Base-by-base conservation (phyloP, 495 filamentous ascomycete species). In the Ascodesmis nigricans region DNA sequence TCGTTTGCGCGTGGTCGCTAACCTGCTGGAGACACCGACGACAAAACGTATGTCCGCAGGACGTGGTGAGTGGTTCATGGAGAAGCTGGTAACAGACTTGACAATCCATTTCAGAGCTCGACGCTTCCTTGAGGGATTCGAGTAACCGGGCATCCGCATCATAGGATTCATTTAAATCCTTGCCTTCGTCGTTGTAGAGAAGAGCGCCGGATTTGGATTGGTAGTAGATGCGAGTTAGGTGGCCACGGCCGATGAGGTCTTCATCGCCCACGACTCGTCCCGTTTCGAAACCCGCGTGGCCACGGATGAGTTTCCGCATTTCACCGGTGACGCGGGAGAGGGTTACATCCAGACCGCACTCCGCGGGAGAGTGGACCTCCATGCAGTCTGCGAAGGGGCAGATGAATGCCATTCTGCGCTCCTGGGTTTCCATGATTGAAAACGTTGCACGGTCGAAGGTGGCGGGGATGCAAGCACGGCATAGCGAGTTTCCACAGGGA, bases 1-100 rank as follows among this genome's bases (percentile, higher is more conserved):
- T n/a, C n/a, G 57, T 41, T 11, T 66, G 63, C 14, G 75, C 73
- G 46, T 84, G 73, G 49, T 80, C 75, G 23, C 82, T 54, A 8
- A 75, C 67, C 26, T 74, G 66, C 16, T 70, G 64, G 8, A 90
- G 57, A 50, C 82, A 92, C 38, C 65, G 61, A 20, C 75, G 71
- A 53, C 82, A 92, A 53, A 83, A 84, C 0, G 82, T 91, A 52
- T 92, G 82, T 3, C 82, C 82, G 45, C 82, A 92, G 13, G 67
- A 58, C 0, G 79, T 83, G 1, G 81, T 92, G 44, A 80, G 57
- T 5, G 82, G 80, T 39, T 90, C 75, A 23, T 75, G 47, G 44
- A 90, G 69, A 16, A 84, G 56, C 23, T 65, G 62, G 46, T 82
- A 87, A 53, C 82, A 92, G 40, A 91, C 69, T 45, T 83, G 77